Base-by-base conservation (phyloP, 306 rosid genomes). In the Cicer yamashitae region DNA sequence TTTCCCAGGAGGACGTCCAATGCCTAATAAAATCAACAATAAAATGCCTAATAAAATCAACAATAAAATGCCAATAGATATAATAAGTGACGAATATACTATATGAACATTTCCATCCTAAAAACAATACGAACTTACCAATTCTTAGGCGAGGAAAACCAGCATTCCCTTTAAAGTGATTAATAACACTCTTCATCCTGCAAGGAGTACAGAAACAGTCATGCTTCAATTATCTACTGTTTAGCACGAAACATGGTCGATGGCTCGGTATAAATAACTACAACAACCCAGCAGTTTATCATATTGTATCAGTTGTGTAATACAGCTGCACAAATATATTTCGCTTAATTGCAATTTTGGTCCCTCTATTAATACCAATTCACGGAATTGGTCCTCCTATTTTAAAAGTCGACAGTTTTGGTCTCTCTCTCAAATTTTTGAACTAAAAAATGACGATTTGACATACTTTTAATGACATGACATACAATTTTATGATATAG, bases 131-230 rank as follows among this genome's bases (percentile, higher is more conserved):
- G 59, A 5, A 75, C 67, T 3, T 88, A 89, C 99, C 97, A 8
- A 92, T 87, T 83, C 93, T 86, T 79, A 90, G 77, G 52, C 99
- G 96, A 52, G 96, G 93, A 80, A 92, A 92, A 76, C 84, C 91
- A 54, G 69, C 75, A 72, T 83, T 88, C 75, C 93, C 97, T 86
- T 92, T 88, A 48, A 94, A 89, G 84, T 90, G 96, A 88, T 83
- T 92, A 77, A 92, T 87, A 74, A 92, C 70, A 76, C 91, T 92
- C 81, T 88, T 90, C 98, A 92, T 92, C 81, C 99, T 94, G 92
- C 71, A 75, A 78, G 38, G 25, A 73, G 52, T 74, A 70, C 17
- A 75, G 59, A 69, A 62, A 62, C 47, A 60, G 9, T 22, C 7
- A 61, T 7, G 57, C 61, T 75, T 74, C 44, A 30, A 48, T 78